Evolutionary conservation across 1,284 basidiomycete species (phyloP).

Genomic region (Pseudozyma sp.): DNA sequence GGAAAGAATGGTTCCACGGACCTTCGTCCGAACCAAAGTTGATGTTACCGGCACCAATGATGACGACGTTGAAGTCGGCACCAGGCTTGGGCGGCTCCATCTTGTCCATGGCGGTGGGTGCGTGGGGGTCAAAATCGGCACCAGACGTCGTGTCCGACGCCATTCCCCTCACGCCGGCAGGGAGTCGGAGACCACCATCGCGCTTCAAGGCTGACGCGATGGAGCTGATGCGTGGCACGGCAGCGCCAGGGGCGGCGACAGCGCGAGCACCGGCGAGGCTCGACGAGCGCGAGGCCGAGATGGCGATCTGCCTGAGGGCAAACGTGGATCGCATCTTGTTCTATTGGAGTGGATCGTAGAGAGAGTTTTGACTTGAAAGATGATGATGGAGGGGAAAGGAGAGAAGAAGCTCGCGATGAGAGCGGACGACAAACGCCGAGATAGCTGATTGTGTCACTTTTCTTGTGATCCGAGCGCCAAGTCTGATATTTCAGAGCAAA

Average conservation of each 20-base stretch:
- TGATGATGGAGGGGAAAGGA: constrained; percentile 6
- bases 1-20: constrained; percentile 69
- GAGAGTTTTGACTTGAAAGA: background rate
- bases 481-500: too few relatives aligned
- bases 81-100: constrained; percentile 65
- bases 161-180: constrained; percentile 20
- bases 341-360: background rate
- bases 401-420: background rate
- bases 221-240: constrained; percentile 20
- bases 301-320: constrained; percentile 41
- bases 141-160: constrained; percentile 19
- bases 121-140: constrained; percentile 60
- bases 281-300: constrained; percentile 44
- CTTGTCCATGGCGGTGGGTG: constrained; percentile 67
- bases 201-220: constrained; percentile 20
- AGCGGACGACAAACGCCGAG: background rate
- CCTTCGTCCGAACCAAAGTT: constrained; percentile 67
- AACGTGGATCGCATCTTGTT: constrained; percentile 45
- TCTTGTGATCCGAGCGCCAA: too few relatives aligned
- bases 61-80: constrained; percentile 67
- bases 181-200: constrained; percentile 15
- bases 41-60: constrained; percentile 67
- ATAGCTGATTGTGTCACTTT: background rate
- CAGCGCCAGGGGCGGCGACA: constrained; percentile 13
- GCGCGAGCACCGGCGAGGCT: constrained; percentile 18